Evolutionary conservation across 148 eudicot species (phyloP).

Genomic region (Chenopodium berlandieri): DNA sequence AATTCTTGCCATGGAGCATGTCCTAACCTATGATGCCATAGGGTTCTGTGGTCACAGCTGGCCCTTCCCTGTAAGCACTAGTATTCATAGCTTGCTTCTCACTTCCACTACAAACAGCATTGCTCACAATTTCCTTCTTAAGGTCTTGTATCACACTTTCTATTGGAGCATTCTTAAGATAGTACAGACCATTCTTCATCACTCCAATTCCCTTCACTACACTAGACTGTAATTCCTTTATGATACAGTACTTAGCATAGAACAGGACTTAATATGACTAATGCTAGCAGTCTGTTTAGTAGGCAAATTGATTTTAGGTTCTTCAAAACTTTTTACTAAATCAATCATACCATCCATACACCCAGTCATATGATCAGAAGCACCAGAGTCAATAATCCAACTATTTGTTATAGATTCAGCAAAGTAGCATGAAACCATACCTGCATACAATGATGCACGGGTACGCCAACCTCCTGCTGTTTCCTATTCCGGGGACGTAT

Average conservation of each 20-base stretch:
- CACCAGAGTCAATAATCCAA: constrained; percentile 4
- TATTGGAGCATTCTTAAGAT: not conserved
- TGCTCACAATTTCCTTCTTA: too few relatives aligned
- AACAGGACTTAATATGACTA: not conserved
- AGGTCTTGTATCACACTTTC: too few relatives aligned
- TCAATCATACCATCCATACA: not conserved
- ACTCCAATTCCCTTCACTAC: too few relatives aligned
- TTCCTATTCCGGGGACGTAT: too few relatives aligned
- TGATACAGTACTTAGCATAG: not conserved
- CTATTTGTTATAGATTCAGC: too few relatives aligned
- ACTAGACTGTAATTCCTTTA: not conserved
- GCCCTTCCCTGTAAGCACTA: too few relatives aligned
- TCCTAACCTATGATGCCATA: not conserved
- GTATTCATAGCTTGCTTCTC: too few relatives aligned
- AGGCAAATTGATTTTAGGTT: not conserved
- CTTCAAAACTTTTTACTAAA: too few relatives aligned
- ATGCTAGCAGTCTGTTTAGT: not conserved
- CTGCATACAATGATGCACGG: too few relatives aligned
- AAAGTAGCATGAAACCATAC: too few relatives aligned
- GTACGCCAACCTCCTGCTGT: too few relatives aligned
- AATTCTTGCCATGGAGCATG: not conserved
- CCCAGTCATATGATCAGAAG: not conserved
- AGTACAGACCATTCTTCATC: not conserved
- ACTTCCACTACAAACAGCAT: too few relatives aligned
- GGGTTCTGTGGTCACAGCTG: not conserved